A percentile compares a stretch with the other conserved stretches of the same genome.
Conservation (phyloP, 2,329 filamentous ascomycete species). For the Capronia coronata region DNA sequence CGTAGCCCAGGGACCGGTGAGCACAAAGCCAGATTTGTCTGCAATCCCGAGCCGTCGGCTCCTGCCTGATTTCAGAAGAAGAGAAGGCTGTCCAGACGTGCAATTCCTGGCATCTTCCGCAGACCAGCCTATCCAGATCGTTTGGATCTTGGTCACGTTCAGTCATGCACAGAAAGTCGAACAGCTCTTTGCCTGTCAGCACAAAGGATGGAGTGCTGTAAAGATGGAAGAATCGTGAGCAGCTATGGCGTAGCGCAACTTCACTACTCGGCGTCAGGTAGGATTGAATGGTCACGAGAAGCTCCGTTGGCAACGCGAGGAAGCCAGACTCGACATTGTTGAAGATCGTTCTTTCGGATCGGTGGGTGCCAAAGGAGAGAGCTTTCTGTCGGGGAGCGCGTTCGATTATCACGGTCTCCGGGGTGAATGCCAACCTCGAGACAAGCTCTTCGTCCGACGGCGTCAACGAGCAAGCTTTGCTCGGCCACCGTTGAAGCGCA, state of each 20-base stretch:
- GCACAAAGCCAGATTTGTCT: conserved; percentile 28
- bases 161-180: conserved; percentile 28
- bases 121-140: conserved; percentile 24
- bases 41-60: conserved; percentile 24
- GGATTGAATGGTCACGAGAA: conserved; percentile 22
- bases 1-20: conserved; percentile 25
- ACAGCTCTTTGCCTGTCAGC: conserved; percentile 24
- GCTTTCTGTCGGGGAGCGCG: conserved; percentile 18
- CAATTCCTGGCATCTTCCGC: conserved; percentile 24
- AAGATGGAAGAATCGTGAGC: conserved; percentile 27
- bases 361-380: conserved; percentile 21
- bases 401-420: conserved; percentile 25
- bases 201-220: conserved; percentile 25
- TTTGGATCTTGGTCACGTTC: conserved; percentile 28
- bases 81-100: conserved; percentile 25
- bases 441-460: conserved; percentile 28
- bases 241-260: conserved; percentile 26
- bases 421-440: conserved; percentile 22
- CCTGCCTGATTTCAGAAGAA: conserved; percentile 19
- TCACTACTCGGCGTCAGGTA: conserved; percentile 24
- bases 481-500: conserved; percentile 12
- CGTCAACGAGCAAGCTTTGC: conserved; percentile 20
- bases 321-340: conserved; percentile 27
- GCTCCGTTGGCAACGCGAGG: conserved; percentile 26
- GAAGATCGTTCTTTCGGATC: conserved; percentile 27